Evolutionary conservation across 2,329 filamentous ascomycete genomes (phyloP).

Genomic region (Ilyonectria robusta): DNA sequence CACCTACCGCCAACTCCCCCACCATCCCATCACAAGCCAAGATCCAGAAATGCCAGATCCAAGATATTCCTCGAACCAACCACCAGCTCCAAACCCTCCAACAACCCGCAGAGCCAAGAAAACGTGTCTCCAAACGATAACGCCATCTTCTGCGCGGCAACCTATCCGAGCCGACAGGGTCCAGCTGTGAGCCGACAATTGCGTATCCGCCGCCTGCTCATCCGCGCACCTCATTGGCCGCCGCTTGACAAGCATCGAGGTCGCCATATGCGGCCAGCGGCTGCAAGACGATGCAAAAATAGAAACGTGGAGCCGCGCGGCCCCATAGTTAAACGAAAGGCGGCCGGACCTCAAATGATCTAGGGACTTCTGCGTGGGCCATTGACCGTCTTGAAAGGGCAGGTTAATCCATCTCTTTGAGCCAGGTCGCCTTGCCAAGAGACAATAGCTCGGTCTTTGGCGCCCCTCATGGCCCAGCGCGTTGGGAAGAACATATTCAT

Average conservation of each 20-base stretch:
- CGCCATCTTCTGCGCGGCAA: conserved; percentile 2
- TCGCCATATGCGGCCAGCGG: conserved; percentile 45
- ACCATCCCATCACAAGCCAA: conserved; percentile 11
- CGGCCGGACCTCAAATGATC: conserved; percentile 7
- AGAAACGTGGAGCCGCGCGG: conserved; percentile 37
- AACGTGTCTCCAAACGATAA: conserved; percentile 2
- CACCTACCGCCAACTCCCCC: not conserved
- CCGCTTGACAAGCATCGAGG: conserved; percentile 33
- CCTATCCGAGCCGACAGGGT: not conserved
- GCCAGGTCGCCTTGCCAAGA: not conserved
- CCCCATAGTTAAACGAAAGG: conserved; percentile 9
- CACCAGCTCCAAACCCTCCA: not conserved
- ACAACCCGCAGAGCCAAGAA: conserved; percentile 20
- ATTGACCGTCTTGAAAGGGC: conserved; percentile 17
- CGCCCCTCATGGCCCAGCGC: conserved; percentile 9
- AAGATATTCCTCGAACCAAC: conserved; percentile 29
- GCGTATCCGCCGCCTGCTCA: conserved; percentile 2
- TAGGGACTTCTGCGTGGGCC: conserved; percentile 1
- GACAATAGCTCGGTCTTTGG: conserved; percentile 18
- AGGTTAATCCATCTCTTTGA: not conserved
- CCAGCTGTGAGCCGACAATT: not conserved
- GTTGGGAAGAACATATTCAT: not conserved
- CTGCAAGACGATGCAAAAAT: conserved; percentile 43
- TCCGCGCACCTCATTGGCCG: conserved; percentile 31
- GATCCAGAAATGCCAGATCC: conserved; percentile 13